Conservation (phyloP, 2,329 filamentous ascomycete species). For the Neonectria ditissima region DNA sequence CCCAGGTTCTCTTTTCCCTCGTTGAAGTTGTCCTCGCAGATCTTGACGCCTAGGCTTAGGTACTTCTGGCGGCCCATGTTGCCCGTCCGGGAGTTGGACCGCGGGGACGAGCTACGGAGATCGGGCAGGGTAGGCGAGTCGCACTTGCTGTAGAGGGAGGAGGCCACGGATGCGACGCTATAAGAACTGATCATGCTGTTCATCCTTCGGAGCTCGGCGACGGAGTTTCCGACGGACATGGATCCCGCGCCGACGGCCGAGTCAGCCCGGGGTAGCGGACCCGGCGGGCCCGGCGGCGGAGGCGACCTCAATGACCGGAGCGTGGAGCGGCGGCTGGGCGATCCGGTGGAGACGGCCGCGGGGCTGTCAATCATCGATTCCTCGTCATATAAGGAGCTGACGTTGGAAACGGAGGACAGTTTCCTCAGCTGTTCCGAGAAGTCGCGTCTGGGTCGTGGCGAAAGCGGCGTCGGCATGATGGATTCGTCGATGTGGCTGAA, state of each 20-base stretch:
- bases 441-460: constrained; percentile 40
- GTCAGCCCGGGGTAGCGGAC: constrained; percentile 17
- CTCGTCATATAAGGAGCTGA: constrained; percentile 44
- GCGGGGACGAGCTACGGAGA: constrained; percentile 52
- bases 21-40: constrained; percentile 36
- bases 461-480: constrained; percentile 44
- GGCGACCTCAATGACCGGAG: constrained; percentile 31
- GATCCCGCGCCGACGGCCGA: constrained; percentile 29
- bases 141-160: constrained; percentile 42
- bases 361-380: constrained; percentile 29
- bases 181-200: constrained; percentile 64
- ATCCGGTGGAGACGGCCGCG: constrained; percentile 36
- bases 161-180: constrained; percentile 55
- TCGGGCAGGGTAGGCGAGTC: constrained; percentile 56
- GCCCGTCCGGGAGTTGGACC: constrained; percentile 45
- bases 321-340: constrained; percentile 37
- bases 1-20: constrained; percentile 48
- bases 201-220: constrained; percentile 67
- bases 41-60: constrained; percentile 49
- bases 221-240: constrained; percentile 56
- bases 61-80: constrained; percentile 60
- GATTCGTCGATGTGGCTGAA: constrained; percentile 45
- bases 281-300: constrained; percentile 6
- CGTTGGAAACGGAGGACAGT: constrained; percentile 36
- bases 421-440: constrained; percentile 37